Conservation (phyloP, 2,329 filamentous ascomycete genomes). For the Cordyceps fumosorosea region DNA sequence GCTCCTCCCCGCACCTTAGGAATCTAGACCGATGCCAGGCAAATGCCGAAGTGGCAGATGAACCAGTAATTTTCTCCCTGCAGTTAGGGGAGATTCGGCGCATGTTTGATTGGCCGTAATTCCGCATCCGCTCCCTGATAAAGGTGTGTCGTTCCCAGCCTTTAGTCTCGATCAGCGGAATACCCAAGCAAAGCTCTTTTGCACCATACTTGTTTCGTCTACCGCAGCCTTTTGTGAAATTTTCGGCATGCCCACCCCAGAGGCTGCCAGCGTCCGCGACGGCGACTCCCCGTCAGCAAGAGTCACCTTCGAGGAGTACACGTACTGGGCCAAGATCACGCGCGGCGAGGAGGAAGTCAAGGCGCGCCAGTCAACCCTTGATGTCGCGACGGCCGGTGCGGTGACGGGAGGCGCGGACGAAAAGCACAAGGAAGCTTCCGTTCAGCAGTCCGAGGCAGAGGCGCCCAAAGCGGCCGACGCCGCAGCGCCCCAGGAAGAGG, state of each 20-base stretch:
- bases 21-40: neutral
- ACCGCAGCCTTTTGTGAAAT: neutral
- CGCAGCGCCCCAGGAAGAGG: conserved; percentile 29
- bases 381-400: neutral
- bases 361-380: neutral
- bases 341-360: conserved; percentile 14
- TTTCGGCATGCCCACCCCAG: neutral
- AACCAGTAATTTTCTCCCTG: too few relatives aligned
- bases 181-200: too few relatives aligned
- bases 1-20: neutral
- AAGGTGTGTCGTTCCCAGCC: too few relatives aligned
- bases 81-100: too few relatives aligned
- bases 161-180: too few relatives aligned
- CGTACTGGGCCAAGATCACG: conserved; percentile 18
- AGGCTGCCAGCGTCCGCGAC: neutral
- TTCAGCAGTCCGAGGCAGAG: neutral
- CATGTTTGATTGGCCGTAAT: too few relatives aligned
- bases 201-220: neutral
- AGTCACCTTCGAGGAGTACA: conserved; percentile 18
- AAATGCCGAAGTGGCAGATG: too few relatives aligned
- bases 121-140: too few relatives aligned
- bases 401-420: neutral
- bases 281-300: neutral
- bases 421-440: neutral
- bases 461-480: too few relatives aligned